Percentiles rank a stretch among this genome's conserved stretches.
Evolutionary conservation across 495 filamentous ascomycete genomes (phyloP).

Genomic region (Penicillium pulvis): DNA sequence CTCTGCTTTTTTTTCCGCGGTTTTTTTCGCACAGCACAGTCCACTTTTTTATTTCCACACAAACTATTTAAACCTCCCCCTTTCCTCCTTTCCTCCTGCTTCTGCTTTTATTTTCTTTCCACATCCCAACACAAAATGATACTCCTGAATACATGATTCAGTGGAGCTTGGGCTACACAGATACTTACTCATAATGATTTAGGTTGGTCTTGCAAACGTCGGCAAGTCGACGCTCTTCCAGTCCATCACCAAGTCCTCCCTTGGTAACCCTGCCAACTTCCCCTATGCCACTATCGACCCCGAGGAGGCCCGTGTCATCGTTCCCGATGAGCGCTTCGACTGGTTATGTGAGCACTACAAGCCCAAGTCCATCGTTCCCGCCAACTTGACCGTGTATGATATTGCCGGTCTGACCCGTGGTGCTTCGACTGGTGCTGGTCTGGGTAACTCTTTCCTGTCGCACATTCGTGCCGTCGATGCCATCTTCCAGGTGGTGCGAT

Average conservation of each 20-base stretch:
- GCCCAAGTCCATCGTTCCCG: slow-evolving; percentile 92
- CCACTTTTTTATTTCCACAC: slow-evolving; percentile 38
- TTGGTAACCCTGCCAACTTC: slow-evolving; percentile 99
- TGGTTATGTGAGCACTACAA: slow-evolving; percentile 96
- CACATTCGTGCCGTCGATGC: slow-evolving; percentile 99
- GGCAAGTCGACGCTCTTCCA: slow-evolving; percentile 99
- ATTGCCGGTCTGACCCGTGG: slow-evolving; percentile 97
- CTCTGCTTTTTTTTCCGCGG: slow-evolving; percentile 27
- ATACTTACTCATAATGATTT: slow-evolving; percentile 26
- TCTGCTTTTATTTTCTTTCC: slow-evolving; percentile 15
- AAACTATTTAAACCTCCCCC: slow-evolving; percentile 33
- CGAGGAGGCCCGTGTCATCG: slow-evolving; percentile 96
- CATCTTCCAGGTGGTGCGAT: slow-evolving; percentile 98
- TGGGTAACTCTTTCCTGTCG: slow-evolving; percentile 97
- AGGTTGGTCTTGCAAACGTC: slow-evolving; percentile 99
- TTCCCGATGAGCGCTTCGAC: slow-evolving; percentile 94
- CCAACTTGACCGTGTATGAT: slow-evolving; percentile 98
- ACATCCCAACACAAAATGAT: slow-evolving; percentile 14
- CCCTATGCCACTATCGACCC: slow-evolving; percentile 99
- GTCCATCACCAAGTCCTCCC: slow-evolving; percentile 94
- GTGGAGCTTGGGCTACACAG: neutral
- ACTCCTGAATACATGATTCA: neutral
- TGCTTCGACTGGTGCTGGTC: slow-evolving; percentile 94
- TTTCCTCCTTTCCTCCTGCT: slow-evolving; percentile 23
- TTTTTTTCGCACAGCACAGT: slow-evolving; percentile 40